These are phyloP conservation scores for Pueraria montana DNA, from an alignment of 306 rosid species.

Conservation along the genomic window DNA sequence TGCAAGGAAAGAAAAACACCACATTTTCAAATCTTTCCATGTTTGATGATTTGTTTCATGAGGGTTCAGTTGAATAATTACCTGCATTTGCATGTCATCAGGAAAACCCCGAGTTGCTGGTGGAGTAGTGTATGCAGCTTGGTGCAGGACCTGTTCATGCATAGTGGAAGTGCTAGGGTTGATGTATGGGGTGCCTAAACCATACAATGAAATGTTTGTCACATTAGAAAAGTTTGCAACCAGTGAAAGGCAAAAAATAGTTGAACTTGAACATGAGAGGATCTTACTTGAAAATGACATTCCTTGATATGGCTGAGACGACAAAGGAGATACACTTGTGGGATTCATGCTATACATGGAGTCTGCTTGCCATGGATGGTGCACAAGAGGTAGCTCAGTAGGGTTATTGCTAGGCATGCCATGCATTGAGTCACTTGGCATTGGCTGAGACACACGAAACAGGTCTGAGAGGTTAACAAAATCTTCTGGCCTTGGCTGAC, in stretches of 20 bases:
- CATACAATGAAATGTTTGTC: neutral
- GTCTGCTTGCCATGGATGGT: neutral
- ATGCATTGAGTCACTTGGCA: neutral
- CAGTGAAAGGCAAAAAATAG: neutral
- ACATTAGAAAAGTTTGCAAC: neutral
- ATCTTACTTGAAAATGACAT: neutral
- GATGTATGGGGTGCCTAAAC: neutral
- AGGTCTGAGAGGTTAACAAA: too few species aligned
- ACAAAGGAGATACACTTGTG: neutral
- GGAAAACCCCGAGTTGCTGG: neutral
- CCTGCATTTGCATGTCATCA: neutral
- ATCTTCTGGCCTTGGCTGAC: too few species aligned
- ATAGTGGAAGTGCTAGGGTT: neutral
- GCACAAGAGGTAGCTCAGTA: neutral
- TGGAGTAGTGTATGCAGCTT: neutral
- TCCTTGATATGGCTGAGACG: slow-evolving; percentile 2
- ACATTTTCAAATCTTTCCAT: too few species aligned
- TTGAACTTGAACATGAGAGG: neutral
- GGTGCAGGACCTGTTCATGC: neutral
- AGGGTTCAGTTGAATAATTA: too few species aligned
- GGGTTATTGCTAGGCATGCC: neutral
- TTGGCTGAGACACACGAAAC: neutral
- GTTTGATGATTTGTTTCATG: too few species aligned
- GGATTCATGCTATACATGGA: neutral
- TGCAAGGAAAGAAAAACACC: too few species aligned